These are phyloP conservation scores for Crepidotus variabilis DNA, from an alignment of 768 basidiomycete species.

Conservation along the genomic window DNA sequence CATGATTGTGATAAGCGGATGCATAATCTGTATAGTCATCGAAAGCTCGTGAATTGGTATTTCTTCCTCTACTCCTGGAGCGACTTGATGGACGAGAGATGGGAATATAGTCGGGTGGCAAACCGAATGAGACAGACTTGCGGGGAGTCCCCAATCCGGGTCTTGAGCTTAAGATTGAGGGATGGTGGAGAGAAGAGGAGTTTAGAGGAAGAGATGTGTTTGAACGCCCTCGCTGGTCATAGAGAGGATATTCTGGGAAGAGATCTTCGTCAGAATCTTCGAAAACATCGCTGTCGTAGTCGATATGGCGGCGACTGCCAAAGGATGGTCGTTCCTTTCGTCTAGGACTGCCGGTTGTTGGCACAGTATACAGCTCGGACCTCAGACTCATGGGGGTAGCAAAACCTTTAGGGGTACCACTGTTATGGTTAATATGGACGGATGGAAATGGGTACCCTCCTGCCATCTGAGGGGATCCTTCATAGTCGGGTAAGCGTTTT, in stretches of 20 bases:
- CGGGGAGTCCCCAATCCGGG: neutral
- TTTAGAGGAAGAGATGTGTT: neutral
- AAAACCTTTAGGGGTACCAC: neutral
- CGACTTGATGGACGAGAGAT: neutral
- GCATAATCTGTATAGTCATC: neutral
- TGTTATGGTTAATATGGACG: neutral
- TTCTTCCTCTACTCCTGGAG: neutral
- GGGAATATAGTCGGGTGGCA: neutral
- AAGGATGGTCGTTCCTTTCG: neutral
- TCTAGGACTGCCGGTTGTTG: neutral
- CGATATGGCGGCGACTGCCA: neutral
- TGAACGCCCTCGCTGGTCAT: neutral
- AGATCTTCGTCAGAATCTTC: neutral
- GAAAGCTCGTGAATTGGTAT: neutral
- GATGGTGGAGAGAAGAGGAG: neutral
- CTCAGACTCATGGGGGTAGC: neutral
- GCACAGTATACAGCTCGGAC: neutral
- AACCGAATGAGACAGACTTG: neutral
- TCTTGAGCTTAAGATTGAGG: neutral
- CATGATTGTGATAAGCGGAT: neutral
- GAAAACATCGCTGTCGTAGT: neutral
- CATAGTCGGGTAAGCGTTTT: neutral
- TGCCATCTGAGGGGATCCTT: neutral
- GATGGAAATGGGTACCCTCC: neutral
- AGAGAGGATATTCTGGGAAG: neutral